phyloP scores from a whole-genome alignment of 192 early-diverging fungal species.

The Paraglomus brasilianum region DNA sequence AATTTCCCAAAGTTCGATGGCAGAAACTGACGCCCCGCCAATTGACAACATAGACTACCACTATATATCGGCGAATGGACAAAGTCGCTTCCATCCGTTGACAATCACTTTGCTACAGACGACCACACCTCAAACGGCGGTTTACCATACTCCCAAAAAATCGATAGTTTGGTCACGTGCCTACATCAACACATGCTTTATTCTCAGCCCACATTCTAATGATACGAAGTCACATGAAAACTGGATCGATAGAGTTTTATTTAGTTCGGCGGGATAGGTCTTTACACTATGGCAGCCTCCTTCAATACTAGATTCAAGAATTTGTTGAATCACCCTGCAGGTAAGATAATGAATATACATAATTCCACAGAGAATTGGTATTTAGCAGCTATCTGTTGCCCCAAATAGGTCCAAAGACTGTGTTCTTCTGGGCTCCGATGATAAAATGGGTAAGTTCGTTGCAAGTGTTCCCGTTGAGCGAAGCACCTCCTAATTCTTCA shows the following conservation, averaged over 20 bases:
- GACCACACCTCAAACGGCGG: not conserved
- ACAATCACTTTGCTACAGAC: not conserved
- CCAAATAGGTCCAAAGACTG: constrained; percentile 86
- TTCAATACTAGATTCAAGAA: constrained; percentile 60
- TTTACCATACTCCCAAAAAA: not conserved
- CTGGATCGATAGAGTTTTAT: too few relatives aligned
- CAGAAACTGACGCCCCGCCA: too few relatives aligned
- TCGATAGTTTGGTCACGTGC: too few relatives aligned
- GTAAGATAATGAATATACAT: constrained; percentile 19
- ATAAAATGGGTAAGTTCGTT: constrained; percentile 77
- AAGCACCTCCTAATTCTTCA: not conserved
- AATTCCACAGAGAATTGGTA: not conserved
- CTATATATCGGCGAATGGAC: not conserved
- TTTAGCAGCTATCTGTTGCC: not conserved
- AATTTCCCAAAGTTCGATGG: too few relatives aligned
- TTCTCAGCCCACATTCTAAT: too few relatives aligned
- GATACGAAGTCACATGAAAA: too few relatives aligned
- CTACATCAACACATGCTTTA: too few relatives aligned
- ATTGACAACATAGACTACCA: not conserved
- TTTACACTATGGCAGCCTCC: constrained; percentile 29
- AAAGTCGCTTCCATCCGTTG: not conserved
- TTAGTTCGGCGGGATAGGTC: too few relatives aligned
- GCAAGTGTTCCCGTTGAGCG: not conserved
- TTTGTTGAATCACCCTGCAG: constrained; percentile 74
- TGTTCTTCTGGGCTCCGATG: constrained; percentile 97